These are phyloP conservation scores for Trichophyton schoenleinii DNA, from an alignment of 2,329 filamentous ascomycete genomes.

Conservation along the genomic window DNA sequence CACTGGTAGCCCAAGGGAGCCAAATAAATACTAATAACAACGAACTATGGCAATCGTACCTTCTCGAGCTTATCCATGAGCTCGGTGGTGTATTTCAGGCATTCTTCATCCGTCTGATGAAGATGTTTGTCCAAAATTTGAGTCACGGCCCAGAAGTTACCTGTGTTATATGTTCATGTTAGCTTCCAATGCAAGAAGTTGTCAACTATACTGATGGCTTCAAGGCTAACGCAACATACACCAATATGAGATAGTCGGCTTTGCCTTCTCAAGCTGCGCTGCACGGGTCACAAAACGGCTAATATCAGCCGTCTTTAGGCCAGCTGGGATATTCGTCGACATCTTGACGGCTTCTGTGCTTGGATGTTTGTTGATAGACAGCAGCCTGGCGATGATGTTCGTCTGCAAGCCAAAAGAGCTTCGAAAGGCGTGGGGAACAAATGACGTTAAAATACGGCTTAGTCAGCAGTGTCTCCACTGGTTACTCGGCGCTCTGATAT, in stretches of 20 bases:
- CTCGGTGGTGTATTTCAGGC: constrained; percentile 63
- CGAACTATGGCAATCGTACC: constrained; percentile 32
- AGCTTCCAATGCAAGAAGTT: background rate
- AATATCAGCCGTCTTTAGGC: constrained; percentile 68
- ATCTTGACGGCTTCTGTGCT: constrained; percentile 37
- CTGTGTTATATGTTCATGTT: constrained; percentile 32
- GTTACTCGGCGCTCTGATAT: too few relatives aligned
- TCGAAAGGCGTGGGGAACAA: background rate
- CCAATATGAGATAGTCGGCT: constrained; percentile 89
- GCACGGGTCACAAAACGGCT: constrained; percentile 73
- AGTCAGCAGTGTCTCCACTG: background rate
- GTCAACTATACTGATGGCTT: background rate
- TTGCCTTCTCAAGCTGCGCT: constrained; percentile 67
- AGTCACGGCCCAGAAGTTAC: constrained; percentile 85
- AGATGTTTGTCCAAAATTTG: constrained; percentile 73
- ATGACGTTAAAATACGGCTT: background rate
- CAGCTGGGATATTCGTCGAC: constrained; percentile 57
- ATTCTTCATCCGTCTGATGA: constrained; percentile 65
- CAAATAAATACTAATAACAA: too few relatives aligned
- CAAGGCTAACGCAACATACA: constrained; percentile 48
- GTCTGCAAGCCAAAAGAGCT: background rate
- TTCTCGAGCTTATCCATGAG: constrained; percentile 87
- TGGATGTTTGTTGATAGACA: background rate
- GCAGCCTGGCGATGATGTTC: constrained; percentile 2
- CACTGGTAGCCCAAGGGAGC: background rate